A percentile compares a stretch with the other conserved stretches of the same genome.
Conservation (phyloP, 306 rosid genomes). For the Abrus pulchellus region DNA sequence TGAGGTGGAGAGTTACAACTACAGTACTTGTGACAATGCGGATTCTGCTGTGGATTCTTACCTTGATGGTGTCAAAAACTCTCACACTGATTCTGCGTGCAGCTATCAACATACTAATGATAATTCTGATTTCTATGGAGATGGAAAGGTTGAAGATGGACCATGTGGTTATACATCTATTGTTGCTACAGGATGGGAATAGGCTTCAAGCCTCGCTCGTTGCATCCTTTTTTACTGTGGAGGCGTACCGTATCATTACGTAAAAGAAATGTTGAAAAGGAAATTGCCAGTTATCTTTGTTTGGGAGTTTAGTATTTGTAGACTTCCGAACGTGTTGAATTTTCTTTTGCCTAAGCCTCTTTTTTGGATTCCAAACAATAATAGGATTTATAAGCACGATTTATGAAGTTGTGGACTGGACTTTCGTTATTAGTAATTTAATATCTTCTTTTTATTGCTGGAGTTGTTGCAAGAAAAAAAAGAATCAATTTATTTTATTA, state of each 20-base stretch:
- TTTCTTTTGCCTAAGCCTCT: no score
- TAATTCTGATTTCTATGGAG: constrained; percentile 41
- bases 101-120: constrained; percentile 33
- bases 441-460: no score
- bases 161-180: constrained; percentile 45
- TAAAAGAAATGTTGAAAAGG: no score
- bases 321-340: no score
- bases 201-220: background rate
- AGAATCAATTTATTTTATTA: no score
- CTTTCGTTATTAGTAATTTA: no score
- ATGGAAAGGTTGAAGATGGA: constrained; percentile 31
- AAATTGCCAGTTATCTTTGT: no score
- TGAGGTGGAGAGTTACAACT: constrained; percentile 38
- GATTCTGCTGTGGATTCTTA: constrained; percentile 9
- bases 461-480: no score
- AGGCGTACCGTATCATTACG: background rate
- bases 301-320: no score
- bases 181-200: constrained; percentile 76
- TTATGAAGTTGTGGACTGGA: no score
- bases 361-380: no score
- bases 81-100: constrained; percentile 12
- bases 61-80: background rate
- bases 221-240: background rate
- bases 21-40: constrained; percentile 45
- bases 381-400: no score